phyloP scores from a whole-genome alignment of 2,329 filamentous ascomycete genomes.

The Orbilia blumenaviensis region DNA sequence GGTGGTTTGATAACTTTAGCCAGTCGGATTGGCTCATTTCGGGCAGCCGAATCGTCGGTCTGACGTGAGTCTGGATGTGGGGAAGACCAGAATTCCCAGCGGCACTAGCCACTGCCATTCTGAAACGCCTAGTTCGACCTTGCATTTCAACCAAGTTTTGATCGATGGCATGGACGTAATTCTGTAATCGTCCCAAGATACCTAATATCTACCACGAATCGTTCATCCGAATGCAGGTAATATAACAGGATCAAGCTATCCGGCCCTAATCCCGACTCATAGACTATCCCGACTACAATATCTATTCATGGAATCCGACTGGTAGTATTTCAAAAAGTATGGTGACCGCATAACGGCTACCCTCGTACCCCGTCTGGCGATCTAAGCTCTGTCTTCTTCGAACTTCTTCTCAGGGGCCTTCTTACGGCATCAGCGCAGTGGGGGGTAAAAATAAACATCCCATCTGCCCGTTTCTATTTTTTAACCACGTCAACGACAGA shows the following conservation, averaged over 20 bases:
- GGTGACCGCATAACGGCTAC: slow-evolving; percentile 17
- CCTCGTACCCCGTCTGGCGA: slow-evolving; percentile 15
- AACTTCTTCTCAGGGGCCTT: slow-evolving; percentile 5
- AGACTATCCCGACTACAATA: slow-evolving; percentile 6
- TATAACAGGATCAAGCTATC: slow-evolving; percentile 10
- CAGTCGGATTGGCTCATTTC: slow-evolving; percentile 9
- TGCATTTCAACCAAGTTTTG: slow-evolving; percentile 21
- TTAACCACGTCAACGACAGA: slow-evolving; percentile 16
- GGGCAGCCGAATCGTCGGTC: slow-evolving; percentile 2
- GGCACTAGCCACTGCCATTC: slow-evolving; percentile 15
- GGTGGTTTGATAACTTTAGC: neutral
- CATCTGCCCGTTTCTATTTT: slow-evolving; percentile 33
- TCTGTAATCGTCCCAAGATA: slow-evolving; percentile 18
- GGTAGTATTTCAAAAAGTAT: neutral
- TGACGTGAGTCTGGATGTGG: slow-evolving; percentile 16
- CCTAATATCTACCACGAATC: slow-evolving; percentile 10
- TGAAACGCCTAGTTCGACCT: slow-evolving; percentile 17
- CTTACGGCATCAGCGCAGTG: slow-evolving; percentile 12
- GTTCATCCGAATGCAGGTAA: neutral
- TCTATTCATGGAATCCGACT: neutral
- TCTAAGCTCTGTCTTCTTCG: slow-evolving; percentile 3
- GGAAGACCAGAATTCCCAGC: neutral
- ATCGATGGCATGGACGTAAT: slow-evolving; percentile 10
- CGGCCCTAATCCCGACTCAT: slow-evolving; percentile 1
- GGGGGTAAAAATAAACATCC: slow-evolving; percentile 40